A percentile compares a stretch with the other conserved stretches of the same genome.
Conservation (phyloP, 2,329 filamentous ascomycete genomes). For the Trichophyton equinum region DNA sequence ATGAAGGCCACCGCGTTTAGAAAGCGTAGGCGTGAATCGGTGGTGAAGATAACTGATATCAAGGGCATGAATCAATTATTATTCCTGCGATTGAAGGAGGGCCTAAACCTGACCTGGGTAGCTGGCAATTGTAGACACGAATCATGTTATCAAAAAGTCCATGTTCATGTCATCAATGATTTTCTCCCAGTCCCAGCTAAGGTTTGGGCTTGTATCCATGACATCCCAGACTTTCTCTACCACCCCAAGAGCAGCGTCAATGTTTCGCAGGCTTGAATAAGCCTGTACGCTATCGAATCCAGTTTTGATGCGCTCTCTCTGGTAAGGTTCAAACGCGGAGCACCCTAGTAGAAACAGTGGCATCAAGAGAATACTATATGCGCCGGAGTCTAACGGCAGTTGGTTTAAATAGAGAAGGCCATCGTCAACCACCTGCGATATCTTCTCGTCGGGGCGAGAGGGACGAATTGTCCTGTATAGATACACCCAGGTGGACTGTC, state of each 20-base stretch:
- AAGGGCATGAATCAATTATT: background rate
- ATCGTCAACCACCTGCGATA: slow-evolving; percentile 46
- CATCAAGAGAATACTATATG: slow-evolving; percentile 48
- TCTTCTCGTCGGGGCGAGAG: slow-evolving; percentile 43
- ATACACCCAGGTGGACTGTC: slow-evolving; percentile 52
- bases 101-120: background rate
- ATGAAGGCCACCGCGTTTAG: background rate
- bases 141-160: slow-evolving; percentile 49
- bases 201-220: slow-evolving; percentile 45
- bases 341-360: slow-evolving; percentile 51
- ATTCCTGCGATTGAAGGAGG: background rate
- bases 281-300: slow-evolving; percentile 44
- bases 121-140: background rate
- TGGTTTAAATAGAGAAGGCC: slow-evolving; percentile 45
- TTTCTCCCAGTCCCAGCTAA: slow-evolving; percentile 52
- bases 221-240: slow-evolving; percentile 47
- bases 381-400: slow-evolving; percentile 42
- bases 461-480: slow-evolving; percentile 49
- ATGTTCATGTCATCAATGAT: slow-evolving; percentile 47
- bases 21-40: background rate
- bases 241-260: slow-evolving; percentile 43
- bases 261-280: slow-evolving; percentile 47
- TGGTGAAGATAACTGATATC: background rate
- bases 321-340: slow-evolving; percentile 44
- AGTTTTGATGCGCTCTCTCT: slow-evolving; percentile 43